phyloP scores from a whole-genome alignment of 352 stramenopile species.

The Pilasporangium apinafurcum region DNA sequence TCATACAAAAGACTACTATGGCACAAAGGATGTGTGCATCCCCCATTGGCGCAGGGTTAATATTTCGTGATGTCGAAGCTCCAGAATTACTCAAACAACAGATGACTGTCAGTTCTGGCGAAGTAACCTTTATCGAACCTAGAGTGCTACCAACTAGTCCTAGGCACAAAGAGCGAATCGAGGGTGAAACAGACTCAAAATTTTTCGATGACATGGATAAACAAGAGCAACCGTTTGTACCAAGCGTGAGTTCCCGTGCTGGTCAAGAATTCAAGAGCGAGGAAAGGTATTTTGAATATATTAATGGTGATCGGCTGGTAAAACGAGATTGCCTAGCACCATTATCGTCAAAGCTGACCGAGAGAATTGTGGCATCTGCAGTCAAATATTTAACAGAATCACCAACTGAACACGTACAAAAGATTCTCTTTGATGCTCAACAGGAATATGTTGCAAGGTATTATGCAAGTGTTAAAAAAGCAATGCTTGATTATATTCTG shows the following conservation, averaged over 20 bases:
- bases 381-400: slow-evolving; percentile 39
- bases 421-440: slow-evolving; percentile 27
- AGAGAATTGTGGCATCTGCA: slow-evolving; percentile 35
- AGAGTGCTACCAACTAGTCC: too few relatives aligned
- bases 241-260: too few relatives aligned
- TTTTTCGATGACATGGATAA: too few relatives aligned
- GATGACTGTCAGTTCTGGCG: too few relatives aligned
- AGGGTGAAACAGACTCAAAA: too few relatives aligned
- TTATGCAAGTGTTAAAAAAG: slow-evolving; percentile 62
- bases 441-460: slow-evolving; percentile 56
- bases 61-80: too few relatives aligned
- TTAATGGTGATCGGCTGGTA: slow-evolving; percentile 25
- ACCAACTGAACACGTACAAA: slow-evolving; percentile 27
- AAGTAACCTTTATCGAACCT: too few relatives aligned
- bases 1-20: slow-evolving; percentile 26
- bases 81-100: too few relatives aligned
- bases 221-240: too few relatives aligned
- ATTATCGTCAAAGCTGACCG: slow-evolving; percentile 20
- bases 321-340: slow-evolving; percentile 32
- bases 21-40: too few relatives aligned
- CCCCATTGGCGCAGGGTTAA: too few relatives aligned
- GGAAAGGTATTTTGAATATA: slow-evolving; percentile 52
- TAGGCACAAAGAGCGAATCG: too few relatives aligned
- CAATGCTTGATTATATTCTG: slow-evolving; percentile 69
- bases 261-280: slow-evolving; percentile 21